Base-by-base conservation (phyloP, 1,284 basidiomycete genomes). In the Cutaneotrichosporon daszewskae region DNA sequence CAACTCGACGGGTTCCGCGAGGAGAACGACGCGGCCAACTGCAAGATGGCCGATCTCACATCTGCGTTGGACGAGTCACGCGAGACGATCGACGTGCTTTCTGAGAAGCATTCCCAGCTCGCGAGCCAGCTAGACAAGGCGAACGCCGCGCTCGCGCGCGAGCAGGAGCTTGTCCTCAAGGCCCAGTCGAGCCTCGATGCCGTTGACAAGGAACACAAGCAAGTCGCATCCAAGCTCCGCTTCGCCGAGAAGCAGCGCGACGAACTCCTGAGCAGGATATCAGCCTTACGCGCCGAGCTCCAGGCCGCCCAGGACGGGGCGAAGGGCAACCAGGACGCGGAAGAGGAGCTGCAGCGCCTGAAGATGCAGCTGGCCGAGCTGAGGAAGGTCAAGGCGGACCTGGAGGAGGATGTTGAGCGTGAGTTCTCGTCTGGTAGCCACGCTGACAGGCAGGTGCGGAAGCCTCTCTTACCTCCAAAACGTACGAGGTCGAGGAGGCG, bases 331-430 rank as follows among this genome's bases (percentile, higher is more conserved):
- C 19, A 25, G 2, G 47, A 33, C 17, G 37, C 37, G 31, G 43
- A 32, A 14, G 37, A 22, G 11, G 43, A 47, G 25, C 13, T 43
- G 1, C 27, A 24, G 2, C 32, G 20, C 3, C 41, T 47, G 12
- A 10, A 19, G 7, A 12, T 71, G 42, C 61, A 76, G 52, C 58
- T 46, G 22, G 48, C 52, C 18, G 43, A 41, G 3, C 47, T 57
- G 11, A 20, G 29, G 49, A 50, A 49, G 41, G 68, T 43, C 31
- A 40, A 65, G 11, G 43, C 25, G 1, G 43, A 45, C n/a, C 27
- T 43, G 8, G 22, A 39, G 19, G 50, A 52, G 31, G 50, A 52
- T 32, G n/a, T 52, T 0, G 18, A 49, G 34, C 36, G 50, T 39
- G 18, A 23, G 45, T 41, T 12, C 1, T 1, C 6, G 6, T 14